Evolutionary conservation across 2,329 filamentous ascomycete species (phyloP), one percentile per base, ranked within the genome.

Genomic region (Sporothrix schenckii): DNA sequence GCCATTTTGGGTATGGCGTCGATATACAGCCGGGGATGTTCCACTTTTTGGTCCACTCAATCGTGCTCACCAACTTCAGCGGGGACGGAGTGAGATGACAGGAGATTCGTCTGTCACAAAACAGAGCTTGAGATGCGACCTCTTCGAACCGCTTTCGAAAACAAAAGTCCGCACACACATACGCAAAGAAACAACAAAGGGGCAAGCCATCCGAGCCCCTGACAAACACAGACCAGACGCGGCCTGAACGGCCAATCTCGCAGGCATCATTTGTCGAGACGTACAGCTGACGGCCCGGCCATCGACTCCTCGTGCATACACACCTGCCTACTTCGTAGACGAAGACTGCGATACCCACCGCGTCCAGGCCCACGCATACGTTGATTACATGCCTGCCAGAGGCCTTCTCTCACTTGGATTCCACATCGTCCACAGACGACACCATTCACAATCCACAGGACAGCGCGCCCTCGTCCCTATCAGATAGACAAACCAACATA

Each of bases 1-100:
- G 14, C 69, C 69, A 52, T 9, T 68, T 68, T 47, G 1, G 27
- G 34, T 1, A 39, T 68, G 60, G 66, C 19, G 50, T 34, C 49
- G 10, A 14, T 19, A 19, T 30, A 7, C 65, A 16, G 6, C 49
- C 4, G 24, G 3, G 4, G 11, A 14, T 14, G 41, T 1, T 19
- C 60, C 60, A 30, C 41, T 50, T 24, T 49, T 65, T 13, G 16
- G 21, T 21, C 5, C 50, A 52, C 13, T 19, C 44, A 16, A 19
- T 19, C 34, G 30, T 60, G 11, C 39, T 41, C 52, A 54, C 52
- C 16, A 54, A 54, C 14, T 14, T 6, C 13, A 41, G 34, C 16
- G 30, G 56, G 30, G 56, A 34, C 7, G 34, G 34, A 34, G 34
- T 34, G 34, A 34, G 34, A 34, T 34, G 34, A 30, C 30, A 60